Conservation (phyloP, 768 basidiomycete genomes). For the Mycena olivaceomarginata region DNA sequence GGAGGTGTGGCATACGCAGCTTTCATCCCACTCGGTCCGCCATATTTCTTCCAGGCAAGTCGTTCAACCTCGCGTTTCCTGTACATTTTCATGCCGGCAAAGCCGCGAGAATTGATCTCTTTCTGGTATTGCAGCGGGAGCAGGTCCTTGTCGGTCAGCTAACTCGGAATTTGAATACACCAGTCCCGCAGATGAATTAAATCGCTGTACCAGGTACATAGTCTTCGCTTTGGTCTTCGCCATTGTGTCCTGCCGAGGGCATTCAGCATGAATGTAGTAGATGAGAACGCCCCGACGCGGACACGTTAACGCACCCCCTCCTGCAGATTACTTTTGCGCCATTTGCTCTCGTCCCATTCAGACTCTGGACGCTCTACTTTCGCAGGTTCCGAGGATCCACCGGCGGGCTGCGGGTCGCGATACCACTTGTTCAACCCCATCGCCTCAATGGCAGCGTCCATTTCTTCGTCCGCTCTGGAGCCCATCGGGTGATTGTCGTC, state of each 20-base stretch:
- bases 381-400: slow-evolving; percentile 23
- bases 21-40: slow-evolving; percentile 38
- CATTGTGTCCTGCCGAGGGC: slow-evolving; percentile 31
- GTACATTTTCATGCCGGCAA: slow-evolving; percentile 34
- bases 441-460: slow-evolving; percentile 33
- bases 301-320: slow-evolving; percentile 24
- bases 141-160: slow-evolving; percentile 42
- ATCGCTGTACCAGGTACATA: slow-evolving; percentile 26
- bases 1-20: slow-evolving; percentile 20
- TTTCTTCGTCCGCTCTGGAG: slow-evolving; percentile 31
- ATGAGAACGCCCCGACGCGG: background rate
- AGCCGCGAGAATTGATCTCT: slow-evolving; percentile 30
- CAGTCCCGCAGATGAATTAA: background rate
- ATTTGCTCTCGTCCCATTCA: slow-evolving; percentile 39
- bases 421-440: slow-evolving; percentile 40
- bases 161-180: background rate
- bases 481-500: slow-evolving; percentile 42
- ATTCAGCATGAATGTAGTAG: background rate
- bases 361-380: slow-evolving; percentile 35
- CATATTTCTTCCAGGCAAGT: slow-evolving; percentile 37
- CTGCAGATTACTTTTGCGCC: slow-evolving; percentile 36
- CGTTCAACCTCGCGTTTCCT: slow-evolving; percentile 38
- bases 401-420: slow-evolving; percentile 35
- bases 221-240: slow-evolving; percentile 39
- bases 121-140: slow-evolving; percentile 36